Evolutionary conservation across 179 eudicot species (phyloP).

Genomic region (Beta macrorhiza): DNA sequence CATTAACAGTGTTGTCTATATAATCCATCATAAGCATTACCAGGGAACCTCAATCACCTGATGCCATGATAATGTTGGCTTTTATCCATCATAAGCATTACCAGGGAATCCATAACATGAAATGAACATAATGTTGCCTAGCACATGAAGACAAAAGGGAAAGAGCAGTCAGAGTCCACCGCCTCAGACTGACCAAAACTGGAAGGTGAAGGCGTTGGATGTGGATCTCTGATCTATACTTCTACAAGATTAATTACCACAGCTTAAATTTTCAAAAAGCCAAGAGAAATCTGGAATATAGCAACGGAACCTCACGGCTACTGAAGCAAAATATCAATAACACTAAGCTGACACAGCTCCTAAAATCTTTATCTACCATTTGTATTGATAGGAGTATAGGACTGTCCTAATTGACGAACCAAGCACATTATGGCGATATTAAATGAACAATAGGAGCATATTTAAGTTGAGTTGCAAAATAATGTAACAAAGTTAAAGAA

Average conservation of each 20-base stretch:
- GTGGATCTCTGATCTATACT: neutral
- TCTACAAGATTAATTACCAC: too few relatives aligned
- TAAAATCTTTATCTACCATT: neutral
- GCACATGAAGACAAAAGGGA: neutral
- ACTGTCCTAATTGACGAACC: neutral
- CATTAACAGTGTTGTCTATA: too few relatives aligned
- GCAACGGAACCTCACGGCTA: neutral
- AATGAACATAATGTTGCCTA: neutral
- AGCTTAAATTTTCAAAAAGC: neutral
- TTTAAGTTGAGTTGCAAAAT: neutral
- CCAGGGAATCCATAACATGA: neutral
- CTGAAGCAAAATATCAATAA: neutral
- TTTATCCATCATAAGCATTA: neutral
- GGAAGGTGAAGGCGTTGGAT: neutral
- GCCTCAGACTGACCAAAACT: neutral
- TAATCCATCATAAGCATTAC: neutral
- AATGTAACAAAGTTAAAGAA: neutral
- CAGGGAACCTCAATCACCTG: neutral
- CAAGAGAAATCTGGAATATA: neutral
- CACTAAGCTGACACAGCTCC: neutral
- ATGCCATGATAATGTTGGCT: too few relatives aligned
- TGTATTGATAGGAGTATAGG: too few relatives aligned
- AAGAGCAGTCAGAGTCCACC: neutral
- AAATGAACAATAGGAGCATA: neutral
- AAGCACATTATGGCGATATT: neutral